Conservation (phyloP, 768 basidiomycete species). For the Mycena vulgaris region DNA sequence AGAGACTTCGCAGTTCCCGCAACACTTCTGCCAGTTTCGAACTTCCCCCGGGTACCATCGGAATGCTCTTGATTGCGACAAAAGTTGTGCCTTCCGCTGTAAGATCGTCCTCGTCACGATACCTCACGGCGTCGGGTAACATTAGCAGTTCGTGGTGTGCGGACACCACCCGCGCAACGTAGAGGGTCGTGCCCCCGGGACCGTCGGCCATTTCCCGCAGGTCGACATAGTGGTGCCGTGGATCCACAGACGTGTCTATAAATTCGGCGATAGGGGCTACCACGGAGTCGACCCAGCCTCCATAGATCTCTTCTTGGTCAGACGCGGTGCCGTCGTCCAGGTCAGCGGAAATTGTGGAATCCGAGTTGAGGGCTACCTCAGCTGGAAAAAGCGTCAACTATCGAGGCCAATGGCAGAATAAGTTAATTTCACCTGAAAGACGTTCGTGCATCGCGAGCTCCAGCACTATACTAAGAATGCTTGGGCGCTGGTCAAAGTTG, state of each 20-base stretch:
- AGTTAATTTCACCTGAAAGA: too few relatives aligned
- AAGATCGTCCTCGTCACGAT: constrained; percentile 5
- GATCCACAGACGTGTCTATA: constrained; percentile 58
- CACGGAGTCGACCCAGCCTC: constrained; percentile 54
- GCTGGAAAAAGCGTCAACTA: too few relatives aligned
- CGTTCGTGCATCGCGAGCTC: constrained; percentile 7
- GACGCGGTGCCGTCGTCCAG: too few relatives aligned
- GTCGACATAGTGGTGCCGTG: constrained; percentile 57
- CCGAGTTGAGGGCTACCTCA: too few relatives aligned
- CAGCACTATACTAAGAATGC: constrained; percentile 15
- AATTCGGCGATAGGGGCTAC: constrained; percentile 55
- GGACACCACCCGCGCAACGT: constrained; percentile 22
- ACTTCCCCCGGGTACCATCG: constrained; percentile 52
- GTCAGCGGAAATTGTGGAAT: too few relatives aligned
- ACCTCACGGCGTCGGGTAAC: neutral
- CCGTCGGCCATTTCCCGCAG: constrained; percentile 70
- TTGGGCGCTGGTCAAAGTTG: constrained; percentile 27
- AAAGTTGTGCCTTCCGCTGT: constrained; percentile 30
- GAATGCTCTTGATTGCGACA: constrained; percentile 69
- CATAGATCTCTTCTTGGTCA: constrained; percentile 41
- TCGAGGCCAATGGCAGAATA: neutral
- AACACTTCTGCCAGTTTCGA: constrained; percentile 61
- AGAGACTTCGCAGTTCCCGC: constrained; percentile 61
- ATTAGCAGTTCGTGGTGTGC: neutral
- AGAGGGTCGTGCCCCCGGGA: constrained; percentile 65